Base-by-base conservation (phyloP, 768 basidiomycete species). In the Tephrocybe rancida region DNA sequence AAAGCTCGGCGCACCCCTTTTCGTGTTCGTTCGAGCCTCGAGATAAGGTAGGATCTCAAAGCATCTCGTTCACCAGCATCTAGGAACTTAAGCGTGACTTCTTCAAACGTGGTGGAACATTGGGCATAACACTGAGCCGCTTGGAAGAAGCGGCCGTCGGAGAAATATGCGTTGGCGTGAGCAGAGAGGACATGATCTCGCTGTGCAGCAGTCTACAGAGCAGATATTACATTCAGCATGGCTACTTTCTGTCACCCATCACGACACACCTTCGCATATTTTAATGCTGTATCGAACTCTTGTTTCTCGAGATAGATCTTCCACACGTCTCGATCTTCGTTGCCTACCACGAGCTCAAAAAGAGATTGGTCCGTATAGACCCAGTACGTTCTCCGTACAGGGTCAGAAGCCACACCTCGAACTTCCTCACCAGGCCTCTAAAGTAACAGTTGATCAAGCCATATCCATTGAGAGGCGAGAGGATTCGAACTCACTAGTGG, bases 291-390 rank as follows among this genome's bases (percentile, higher is more conserved):
- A n/a, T 92, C 88, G 59, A 84, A 94, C 48, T 87, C 82, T 2
- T 80, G 84, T 61, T 89, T 85, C 48, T 87, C 82, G 8, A 98
- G 77, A 68, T 91, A 93, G 49, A 95, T 86, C 64, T 86, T 85
- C 97, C 97, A 99, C 7, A 99, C 87, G 65, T 98, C 92, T 10
- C 95, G 83, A 64, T 91, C 90, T 73, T 99, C 97, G 61, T 95
- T 93, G 7, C 79, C 78, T 10, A 92, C 79, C 5, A 88, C 83
- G 22, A 99, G 72, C 63, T 99, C 97, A 61, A 91, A 95, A 18
- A 99, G 79, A 0, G 92, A 89, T 56, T 86, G 84, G 58, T 92
- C 87, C 0, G 95, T 95, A 65, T 88, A 95, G 1, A 95, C 82
- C 97, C 97, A 99, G 62, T 88, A 95, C 13, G 96, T 98, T 69